Conservation (phyloP, 164 flowering plant species). For the Hamamelis virginiana region DNA sequence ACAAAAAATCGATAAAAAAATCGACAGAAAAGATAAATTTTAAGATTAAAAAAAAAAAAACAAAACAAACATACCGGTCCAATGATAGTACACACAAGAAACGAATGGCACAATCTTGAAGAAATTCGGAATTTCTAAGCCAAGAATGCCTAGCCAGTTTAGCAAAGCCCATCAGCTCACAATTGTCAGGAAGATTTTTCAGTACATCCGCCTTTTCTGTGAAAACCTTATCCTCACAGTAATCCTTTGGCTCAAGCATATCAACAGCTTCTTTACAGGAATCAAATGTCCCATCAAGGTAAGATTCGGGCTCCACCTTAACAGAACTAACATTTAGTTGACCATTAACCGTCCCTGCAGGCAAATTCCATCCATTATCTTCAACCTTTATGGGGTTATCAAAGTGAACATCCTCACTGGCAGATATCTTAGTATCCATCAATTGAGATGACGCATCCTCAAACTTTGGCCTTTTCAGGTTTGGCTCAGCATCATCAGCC, state of each 20-base stretch:
- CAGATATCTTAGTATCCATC: constrained; percentile 15
- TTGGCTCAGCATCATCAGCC: constrained; percentile 52
- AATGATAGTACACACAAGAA: constrained; percentile 81
- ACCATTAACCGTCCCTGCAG: constrained; percentile 31
- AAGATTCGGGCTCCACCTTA: constrained; percentile 49
- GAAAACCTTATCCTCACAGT: constrained; percentile 25
- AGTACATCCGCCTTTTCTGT: constrained; percentile 21
- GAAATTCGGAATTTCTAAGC: constrained; percentile 84
- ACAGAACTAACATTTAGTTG: constrained; percentile 30
- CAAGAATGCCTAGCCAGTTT: constrained; percentile 73
- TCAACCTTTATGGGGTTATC: constrained; percentile 36
- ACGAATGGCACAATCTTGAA: constrained; percentile 96
- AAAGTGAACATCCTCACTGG: constrained; percentile 18
- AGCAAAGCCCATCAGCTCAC: constrained; percentile 58
- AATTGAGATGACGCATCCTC: constrained; percentile 35
- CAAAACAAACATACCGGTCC: constrained; percentile 68
- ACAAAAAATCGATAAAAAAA: neutral
- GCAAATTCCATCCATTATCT: constrained; percentile 27
- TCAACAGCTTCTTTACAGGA: constrained; percentile 27
- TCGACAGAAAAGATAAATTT: neutral
- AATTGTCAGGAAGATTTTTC: constrained; percentile 40
- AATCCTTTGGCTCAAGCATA: constrained; percentile 20
- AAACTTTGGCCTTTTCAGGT: constrained; percentile 56
- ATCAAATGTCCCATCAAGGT: constrained; percentile 14
- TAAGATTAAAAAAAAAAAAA: neutral